A percentile compares a stretch with the other conserved stretches of the same genome.
phyloP scores from a whole-genome alignment of 1,284 basidiomycete species.

The Athelia psychrophila region DNA sequence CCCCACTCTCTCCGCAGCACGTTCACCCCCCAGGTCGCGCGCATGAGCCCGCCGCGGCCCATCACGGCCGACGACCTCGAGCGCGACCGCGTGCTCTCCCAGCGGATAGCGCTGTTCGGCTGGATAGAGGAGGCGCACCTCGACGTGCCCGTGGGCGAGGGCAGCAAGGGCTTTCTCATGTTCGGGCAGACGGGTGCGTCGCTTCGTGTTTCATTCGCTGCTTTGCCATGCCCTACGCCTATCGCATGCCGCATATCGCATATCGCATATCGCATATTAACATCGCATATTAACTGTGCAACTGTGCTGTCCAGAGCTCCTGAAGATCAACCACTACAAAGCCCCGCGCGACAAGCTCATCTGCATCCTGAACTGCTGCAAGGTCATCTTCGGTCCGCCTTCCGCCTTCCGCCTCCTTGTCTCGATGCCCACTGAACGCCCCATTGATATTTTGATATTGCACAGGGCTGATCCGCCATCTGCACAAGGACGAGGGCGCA shows the following conservation, averaged over 20 bases:
- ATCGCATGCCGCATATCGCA: background rate
- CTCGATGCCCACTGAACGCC: conserved; percentile 7
- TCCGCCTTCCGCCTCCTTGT: too few relatives aligned
- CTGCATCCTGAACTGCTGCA: conserved; percentile 97
- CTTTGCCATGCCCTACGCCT: background rate
- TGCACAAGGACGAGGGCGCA: conserved; percentile 76
- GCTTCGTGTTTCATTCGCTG: background rate
- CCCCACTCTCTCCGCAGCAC: conserved; percentile 50
- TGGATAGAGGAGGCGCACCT: conserved; percentile 92
- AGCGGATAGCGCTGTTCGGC: conserved; percentile 88
- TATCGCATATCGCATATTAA: too few relatives aligned
- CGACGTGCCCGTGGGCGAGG: conserved; percentile 73
- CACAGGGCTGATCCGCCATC: conserved; percentile 89
- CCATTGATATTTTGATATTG: too few relatives aligned
- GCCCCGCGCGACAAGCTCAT: conserved; percentile 98
- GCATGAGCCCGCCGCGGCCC: conserved; percentile 66
- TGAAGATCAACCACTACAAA: conserved; percentile 99
- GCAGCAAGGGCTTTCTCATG: conserved; percentile 82
- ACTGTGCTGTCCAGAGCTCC: conserved; percentile 58
- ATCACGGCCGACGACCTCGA: conserved; percentile 95
- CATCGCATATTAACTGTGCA: too few relatives aligned
- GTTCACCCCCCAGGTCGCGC: conserved; percentile 79
- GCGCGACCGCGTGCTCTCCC: conserved; percentile 85
- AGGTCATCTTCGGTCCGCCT: conserved; percentile 93
- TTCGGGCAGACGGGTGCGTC: conserved; percentile 86